A percentile compares a stretch with the other conserved stretches of the same genome.
These are phyloP conservation scores for Geotrichum siamense DNA, from an alignment of 1,139 yeast genomes.

Conservation along the genomic window DNA sequence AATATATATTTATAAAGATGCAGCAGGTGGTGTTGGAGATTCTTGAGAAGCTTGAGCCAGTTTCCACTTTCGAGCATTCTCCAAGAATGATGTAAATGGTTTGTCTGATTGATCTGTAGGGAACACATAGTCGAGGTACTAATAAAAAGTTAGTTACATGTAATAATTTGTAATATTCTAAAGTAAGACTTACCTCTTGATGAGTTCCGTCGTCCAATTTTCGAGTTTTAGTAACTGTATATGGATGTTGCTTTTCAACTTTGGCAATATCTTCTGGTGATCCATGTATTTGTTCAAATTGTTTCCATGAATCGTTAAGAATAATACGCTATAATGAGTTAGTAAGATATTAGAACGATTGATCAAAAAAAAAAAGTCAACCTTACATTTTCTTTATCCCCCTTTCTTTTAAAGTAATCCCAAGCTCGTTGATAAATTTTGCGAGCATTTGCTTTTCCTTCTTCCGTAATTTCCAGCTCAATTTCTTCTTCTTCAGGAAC, in stretches of 20 bases:
- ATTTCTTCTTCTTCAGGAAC: constrained; percentile 38
- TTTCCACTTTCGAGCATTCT: constrained; percentile 59
- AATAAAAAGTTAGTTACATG: background rate
- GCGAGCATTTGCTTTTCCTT: constrained; percentile 49
- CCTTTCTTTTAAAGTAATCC: constrained; percentile 37
- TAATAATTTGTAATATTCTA: no score
- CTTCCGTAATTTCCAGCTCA: constrained; percentile 46
- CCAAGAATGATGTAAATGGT: constrained; percentile 48
- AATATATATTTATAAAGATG: no score
- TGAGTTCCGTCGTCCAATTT: constrained; percentile 43
- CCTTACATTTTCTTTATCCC: constrained; percentile 36
- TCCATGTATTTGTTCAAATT: constrained; percentile 65
- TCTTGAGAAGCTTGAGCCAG: constrained; percentile 13
- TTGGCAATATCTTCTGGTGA: constrained; percentile 30
- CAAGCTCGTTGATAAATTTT: constrained; percentile 52
- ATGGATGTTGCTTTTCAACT: constrained; percentile 50
- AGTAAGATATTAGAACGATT: background rate
- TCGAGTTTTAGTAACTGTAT: constrained; percentile 44
- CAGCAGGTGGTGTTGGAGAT: no score
- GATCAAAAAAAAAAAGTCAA: background rate
- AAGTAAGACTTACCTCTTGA: constrained; percentile 39
- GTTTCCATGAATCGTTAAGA: constrained; percentile 56
- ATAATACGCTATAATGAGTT: constrained; percentile 37
- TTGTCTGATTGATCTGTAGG: constrained; percentile 41
- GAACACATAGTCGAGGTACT: constrained; percentile 53